A percentile compares a stretch with the other conserved stretches of the same genome.
phyloP scores from a whole-genome alignment of 2,329 filamentous ascomycete genomes.

The Uncinocarpus reesii region DNA sequence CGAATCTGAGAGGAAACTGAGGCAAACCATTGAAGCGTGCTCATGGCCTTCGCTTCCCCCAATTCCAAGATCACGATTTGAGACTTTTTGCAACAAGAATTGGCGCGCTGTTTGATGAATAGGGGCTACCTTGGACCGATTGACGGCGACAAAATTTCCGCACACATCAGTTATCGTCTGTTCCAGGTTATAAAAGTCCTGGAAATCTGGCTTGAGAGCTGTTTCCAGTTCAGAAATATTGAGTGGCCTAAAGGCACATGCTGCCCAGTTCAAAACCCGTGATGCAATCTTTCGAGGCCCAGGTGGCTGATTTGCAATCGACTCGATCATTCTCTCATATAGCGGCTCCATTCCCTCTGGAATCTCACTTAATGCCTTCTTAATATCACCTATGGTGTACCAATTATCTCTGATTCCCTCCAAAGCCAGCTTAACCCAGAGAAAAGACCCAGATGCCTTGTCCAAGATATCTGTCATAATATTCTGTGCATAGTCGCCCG shows the following conservation, averaged over 20 bases:
- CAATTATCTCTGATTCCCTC: constrained; percentile 19
- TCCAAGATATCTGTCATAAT: constrained; percentile 26
- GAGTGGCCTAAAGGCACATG: background rate
- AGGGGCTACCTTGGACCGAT: background rate
- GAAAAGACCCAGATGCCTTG: constrained; percentile 31
- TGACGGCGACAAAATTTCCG: background rate
- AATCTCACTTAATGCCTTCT: background rate
- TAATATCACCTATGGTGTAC: background rate
- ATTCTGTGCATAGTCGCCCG: background rate
- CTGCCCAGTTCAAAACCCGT: background rate
- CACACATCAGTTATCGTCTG: background rate
- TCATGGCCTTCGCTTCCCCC: no score
- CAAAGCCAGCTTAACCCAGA: constrained; percentile 30
- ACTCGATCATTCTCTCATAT: background rate
- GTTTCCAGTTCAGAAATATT: background rate
- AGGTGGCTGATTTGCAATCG: background rate
- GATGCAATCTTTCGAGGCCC: background rate
- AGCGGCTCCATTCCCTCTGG: background rate
- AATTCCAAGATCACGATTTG: no score
- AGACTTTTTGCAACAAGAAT: no score
- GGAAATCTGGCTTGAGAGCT: background rate
- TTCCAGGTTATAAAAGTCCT: background rate
- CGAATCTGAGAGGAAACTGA: no score
- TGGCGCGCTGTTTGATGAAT: background rate
- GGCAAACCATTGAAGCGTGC: no score